Percentiles rank a stretch among this genome's conserved stretches.
These are phyloP conservation scores for Aspergillus aculeatus DNA, from an alignment of 2,329 filamentous ascomycete species.

Conservation along the genomic window DNA sequence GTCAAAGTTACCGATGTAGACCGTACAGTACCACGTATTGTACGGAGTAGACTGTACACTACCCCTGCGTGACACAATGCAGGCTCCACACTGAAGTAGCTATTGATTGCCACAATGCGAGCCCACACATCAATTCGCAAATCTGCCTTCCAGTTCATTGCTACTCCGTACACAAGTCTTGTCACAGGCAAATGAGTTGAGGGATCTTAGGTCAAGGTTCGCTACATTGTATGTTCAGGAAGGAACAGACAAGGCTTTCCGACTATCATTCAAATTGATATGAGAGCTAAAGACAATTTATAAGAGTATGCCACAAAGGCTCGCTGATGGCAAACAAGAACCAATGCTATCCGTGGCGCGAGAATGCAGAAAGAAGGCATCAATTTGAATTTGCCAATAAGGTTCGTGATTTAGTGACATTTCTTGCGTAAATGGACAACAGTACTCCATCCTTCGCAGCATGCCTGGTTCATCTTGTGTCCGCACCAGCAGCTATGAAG, in stretches of 20 bases:
- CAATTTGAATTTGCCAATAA: background rate
- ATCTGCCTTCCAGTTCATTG: too few relatives aligned
- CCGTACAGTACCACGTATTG: background rate
- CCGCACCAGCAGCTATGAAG: constrained; percentile 71
- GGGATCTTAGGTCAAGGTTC: background rate
- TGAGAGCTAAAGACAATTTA: background rate
- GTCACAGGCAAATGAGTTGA: too few relatives aligned
- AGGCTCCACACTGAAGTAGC: background rate
- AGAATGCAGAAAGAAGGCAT: background rate
- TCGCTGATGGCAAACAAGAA: background rate
- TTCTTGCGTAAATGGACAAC: constrained; percentile 66
- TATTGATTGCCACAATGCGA: too few relatives aligned
- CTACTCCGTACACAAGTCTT: too few relatives aligned
- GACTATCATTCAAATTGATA: background rate
- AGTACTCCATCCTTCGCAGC: constrained; percentile 68
- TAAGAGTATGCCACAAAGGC: too few relatives aligned
- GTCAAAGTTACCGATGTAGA: background rate
- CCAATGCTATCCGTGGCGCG: background rate
- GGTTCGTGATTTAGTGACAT: constrained; percentile 31
- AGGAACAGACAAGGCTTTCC: background rate
- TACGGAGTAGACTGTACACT: background rate
- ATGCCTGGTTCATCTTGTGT: constrained; percentile 67
- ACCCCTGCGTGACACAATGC: background rate
- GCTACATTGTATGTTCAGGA: background rate
- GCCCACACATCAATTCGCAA: too few relatives aligned